A percentile compares a stretch with the other conserved stretches of the same genome.
Conservation (phyloP, 2,329 filamentous ascomycete species). For the Pseudopithomyces maydicus region DNA sequence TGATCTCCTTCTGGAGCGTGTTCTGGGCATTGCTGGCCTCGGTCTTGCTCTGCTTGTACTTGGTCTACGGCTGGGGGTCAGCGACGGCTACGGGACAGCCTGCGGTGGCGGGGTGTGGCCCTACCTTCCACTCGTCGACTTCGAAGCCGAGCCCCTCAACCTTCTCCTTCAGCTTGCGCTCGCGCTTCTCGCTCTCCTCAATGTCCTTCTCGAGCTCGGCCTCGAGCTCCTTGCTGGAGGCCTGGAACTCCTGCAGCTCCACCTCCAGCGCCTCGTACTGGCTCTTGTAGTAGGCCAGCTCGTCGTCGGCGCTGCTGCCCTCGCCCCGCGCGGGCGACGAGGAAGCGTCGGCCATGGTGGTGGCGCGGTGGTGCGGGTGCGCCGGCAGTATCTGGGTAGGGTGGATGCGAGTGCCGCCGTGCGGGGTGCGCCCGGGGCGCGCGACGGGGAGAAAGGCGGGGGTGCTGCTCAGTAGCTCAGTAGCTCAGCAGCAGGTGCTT, state of each 20-base stretch:
- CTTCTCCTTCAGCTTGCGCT: constrained; percentile 83
- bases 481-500: constrained; percentile 12
- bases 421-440: constrained; percentile 21
- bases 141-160: constrained; percentile 84
- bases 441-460: constrained; percentile 14
- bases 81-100: constrained; percentile 1
- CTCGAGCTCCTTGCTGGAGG: constrained; percentile 92
- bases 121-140: constrained; percentile 97
- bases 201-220: constrained; percentile 95
- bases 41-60: constrained; percentile 92
- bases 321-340: constrained; percentile 39
- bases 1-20: constrained; percentile 92
- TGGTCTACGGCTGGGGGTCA: constrained; percentile 64
- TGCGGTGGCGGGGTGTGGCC: constrained; percentile 25
- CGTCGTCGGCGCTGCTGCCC: constrained; percentile 64
- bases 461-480: constrained; percentile 1
- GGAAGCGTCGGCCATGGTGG: constrained; percentile 38
- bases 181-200: constrained; percentile 91
- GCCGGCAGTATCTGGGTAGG: constrained; percentile 13
- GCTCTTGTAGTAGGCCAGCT: constrained; percentile 90
- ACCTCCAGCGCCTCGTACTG: constrained; percentile 93
- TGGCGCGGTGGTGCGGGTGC: constrained; percentile 23
- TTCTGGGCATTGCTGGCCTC: constrained; percentile 87
- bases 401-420: constrained; percentile 9
- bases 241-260: constrained; percentile 91